These are phyloP conservation scores for Novymonas esmeraldas DNA, from an alignment of 208 protist species.

Conservation along the genomic window DNA sequence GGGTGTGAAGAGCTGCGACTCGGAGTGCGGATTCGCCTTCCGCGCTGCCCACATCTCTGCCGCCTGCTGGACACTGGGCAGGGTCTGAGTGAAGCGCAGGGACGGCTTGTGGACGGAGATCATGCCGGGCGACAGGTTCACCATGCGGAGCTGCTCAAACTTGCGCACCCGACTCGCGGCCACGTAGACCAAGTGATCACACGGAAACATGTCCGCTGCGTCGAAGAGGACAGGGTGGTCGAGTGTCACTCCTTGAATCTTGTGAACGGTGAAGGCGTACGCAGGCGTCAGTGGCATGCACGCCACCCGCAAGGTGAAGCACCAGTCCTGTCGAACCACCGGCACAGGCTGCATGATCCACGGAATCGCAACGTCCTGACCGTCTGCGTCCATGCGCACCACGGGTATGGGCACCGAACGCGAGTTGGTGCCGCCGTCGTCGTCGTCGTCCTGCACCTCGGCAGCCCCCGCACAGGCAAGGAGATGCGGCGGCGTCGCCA, in stretches of 20 bases:
- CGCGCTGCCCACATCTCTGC: slow-evolving; percentile 33
- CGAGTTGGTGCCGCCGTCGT: neutral
- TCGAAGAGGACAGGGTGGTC: slow-evolving; percentile 78
- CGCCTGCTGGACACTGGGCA: slow-evolving; percentile 33
- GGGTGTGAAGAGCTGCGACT: slow-evolving; percentile 6
- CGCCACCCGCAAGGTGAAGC: slow-evolving; percentile 42
- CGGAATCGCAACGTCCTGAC: slow-evolving; percentile 73
- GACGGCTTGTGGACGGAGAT: slow-evolving; percentile 74
- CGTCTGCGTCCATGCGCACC: slow-evolving; percentile 74
- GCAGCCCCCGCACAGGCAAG: neutral
- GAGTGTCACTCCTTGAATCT: slow-evolving; percentile 87
- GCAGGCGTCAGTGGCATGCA: slow-evolving; percentile 82
- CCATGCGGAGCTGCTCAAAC: slow-evolving; percentile 74
- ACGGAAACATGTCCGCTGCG: slow-evolving; percentile 69
- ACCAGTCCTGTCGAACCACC: slow-evolving; percentile 32
- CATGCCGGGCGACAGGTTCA: slow-evolving; percentile 73
- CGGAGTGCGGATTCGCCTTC: slow-evolving; percentile 7
- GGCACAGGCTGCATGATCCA: slow-evolving; percentile 53
- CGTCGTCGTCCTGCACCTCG: neutral
- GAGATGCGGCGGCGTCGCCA: neutral
- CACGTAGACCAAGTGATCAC: slow-evolving; percentile 90
- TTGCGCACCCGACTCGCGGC: slow-evolving; percentile 77
- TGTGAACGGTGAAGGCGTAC: slow-evolving; percentile 93
- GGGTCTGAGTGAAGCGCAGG: slow-evolving; percentile 48
- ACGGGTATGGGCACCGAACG: slow-evolving; percentile 49